phyloP scores from a whole-genome alignment of 108 stramenopile genomes.

The Thalassiosira profunda region DNA sequence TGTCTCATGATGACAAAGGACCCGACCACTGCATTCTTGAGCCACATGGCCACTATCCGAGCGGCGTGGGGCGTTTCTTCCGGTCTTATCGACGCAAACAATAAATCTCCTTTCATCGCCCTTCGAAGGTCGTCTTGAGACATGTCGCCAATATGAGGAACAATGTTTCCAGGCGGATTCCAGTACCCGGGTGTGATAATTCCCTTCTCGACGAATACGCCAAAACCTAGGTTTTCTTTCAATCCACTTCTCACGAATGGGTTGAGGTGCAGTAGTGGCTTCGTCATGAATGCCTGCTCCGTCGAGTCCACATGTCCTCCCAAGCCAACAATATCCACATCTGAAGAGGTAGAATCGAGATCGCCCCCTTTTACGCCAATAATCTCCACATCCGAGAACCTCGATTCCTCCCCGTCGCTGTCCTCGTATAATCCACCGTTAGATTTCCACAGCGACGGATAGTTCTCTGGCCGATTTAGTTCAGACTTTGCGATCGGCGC shows the following conservation, averaged over 20 bases:
- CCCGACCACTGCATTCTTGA: slow-evolving; percentile 3
- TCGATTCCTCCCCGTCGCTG: background rate
- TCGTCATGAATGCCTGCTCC: slow-evolving; percentile 2
- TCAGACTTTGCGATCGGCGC: slow-evolving; percentile 2
- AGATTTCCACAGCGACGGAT: background rate
- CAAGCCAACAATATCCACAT: background rate
- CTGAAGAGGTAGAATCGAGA: background rate
- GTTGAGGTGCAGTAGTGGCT: background rate
- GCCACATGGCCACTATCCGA: slow-evolving; percentile 8
- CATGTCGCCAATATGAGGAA: slow-evolving; percentile 1
- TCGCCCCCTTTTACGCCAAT: background rate
- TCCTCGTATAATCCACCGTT: background rate
- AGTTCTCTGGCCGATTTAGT: slow-evolving; percentile 7
- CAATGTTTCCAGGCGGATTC: background rate
- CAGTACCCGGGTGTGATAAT: background rate
- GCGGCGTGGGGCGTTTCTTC: background rate
- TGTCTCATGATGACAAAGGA: slow-evolving; percentile 18
- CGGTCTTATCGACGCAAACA: background rate
- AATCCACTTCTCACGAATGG: background rate
- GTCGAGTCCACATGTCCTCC: background rate
- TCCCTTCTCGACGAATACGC: background rate
- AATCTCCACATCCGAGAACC: background rate
- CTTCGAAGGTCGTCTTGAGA: background rate
- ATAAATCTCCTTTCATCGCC: background rate
- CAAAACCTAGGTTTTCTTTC: slow-evolving; percentile 2